Evolutionary conservation across 306 rosid species (phyloP), one percentile per base, ranked within the genome.

Genomic region (Rosa lucieae): DNA sequence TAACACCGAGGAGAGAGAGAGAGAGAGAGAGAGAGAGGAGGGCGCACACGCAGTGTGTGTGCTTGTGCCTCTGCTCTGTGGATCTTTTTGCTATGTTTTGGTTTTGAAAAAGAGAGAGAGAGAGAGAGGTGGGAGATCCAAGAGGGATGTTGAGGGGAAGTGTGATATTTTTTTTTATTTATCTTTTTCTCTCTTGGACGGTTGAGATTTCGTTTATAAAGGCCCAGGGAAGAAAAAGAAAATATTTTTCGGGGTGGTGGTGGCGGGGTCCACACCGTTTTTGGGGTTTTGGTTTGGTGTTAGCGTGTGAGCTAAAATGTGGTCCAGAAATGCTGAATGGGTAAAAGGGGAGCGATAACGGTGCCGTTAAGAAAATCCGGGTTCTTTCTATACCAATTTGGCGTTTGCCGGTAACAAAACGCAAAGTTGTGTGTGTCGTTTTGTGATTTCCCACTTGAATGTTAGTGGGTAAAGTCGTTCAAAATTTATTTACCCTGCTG

Each of bases 91-190:
- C 77, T 61, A 23, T 39, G 59, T 81, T 81, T 20, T 42, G 67
- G 79, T 12, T 73, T 46, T 52, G 4, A 65, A 72, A 32, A 2
- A 32, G 37, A 32, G 37, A 32, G 37, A 29, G 32, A 55, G 62
- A 12, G 44, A 52, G 40, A 14, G 37, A 59, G 23, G 84, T 69
- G 80, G 82, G 85, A 69, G 87, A 84, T 84, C 87, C 83, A 67
- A 84, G 89, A 65, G 73, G 81, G 86, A 88, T 84, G 82, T 76
- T 74, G 79, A 82, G 78, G 84, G 2, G 12, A 56, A 32, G 2
- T 3, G 47, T 76, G 61, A 44, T 46, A 17, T 13, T 62, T 13
- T 26, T 1, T 59, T 14, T 21, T 23, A 9, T 59, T 23, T 2
- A 20, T 14, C 6, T 6, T 62, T 62, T 32, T 2, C 37, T 2